Evolutionary conservation across 2,329 filamentous ascomycete genomes (phyloP).

Genomic region (Fusarium miscanthi): DNA sequence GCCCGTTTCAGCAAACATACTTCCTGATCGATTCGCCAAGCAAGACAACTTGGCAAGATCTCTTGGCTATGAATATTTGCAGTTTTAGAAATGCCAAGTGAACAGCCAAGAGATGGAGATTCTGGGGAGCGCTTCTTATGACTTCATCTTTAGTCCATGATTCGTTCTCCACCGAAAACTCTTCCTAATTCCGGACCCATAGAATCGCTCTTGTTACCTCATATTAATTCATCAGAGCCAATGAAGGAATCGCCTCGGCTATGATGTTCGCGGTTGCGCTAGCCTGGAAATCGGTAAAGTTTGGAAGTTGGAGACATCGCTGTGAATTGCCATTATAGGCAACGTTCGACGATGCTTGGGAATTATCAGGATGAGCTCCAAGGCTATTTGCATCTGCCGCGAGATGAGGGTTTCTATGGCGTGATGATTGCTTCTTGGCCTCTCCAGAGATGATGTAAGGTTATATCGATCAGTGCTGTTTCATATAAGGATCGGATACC

Average conservation of each 20-base stretch:
- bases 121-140: not conserved
- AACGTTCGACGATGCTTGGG: not conserved
- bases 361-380: not conserved
- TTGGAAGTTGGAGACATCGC: not conserved
- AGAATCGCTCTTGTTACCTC: conserved; percentile 1
- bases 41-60: not conserved
- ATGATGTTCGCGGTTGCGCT: not conserved
- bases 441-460: no score
- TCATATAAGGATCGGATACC: no score
- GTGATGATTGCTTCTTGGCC: no score
- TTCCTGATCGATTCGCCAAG: not conserved
- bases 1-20: not conserved
- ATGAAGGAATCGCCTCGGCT: not conserved
- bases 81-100: conserved; percentile 18
- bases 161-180: not conserved
- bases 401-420: no score
- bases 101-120: conserved; percentile 7
- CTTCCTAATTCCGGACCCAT: conserved; percentile 12
- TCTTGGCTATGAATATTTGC: not conserved
- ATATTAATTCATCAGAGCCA: not conserved
- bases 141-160: conserved; percentile 7
- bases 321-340: not conserved
- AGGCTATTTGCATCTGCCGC: no score
- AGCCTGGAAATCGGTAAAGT: not conserved
- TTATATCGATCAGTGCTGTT: no score